phyloP scores from a whole-genome alignment of 1,139 yeast species.

The Yamadazyma triangularis region DNA sequence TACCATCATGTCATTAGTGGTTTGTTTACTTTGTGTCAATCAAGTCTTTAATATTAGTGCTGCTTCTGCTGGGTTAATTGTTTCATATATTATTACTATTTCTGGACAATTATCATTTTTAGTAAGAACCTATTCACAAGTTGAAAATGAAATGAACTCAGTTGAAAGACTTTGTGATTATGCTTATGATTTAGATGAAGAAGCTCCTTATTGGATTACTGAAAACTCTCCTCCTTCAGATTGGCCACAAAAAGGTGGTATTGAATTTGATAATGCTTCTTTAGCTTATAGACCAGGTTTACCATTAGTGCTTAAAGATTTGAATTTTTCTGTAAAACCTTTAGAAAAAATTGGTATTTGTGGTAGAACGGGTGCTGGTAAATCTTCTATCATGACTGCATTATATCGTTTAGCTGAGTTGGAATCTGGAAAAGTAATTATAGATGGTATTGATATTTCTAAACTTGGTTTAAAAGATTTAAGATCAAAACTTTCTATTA shows the following conservation, averaged over 20 bases:
- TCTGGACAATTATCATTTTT: conserved; percentile 49
- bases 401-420: conserved; percentile 61
- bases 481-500: conserved; percentile 75
- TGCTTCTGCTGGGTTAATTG: conserved; percentile 67
- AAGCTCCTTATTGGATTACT: conserved; percentile 43
- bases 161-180: conserved; percentile 76
- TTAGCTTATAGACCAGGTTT: conserved; percentile 74
- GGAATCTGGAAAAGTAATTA: conserved; percentile 43
- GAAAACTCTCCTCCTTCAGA: conserved; percentile 52
- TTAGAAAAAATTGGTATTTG: conserved; percentile 72
- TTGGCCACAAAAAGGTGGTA: conserved; percentile 46
- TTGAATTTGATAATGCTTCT: conserved; percentile 53
- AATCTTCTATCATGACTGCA: conserved; percentile 67
- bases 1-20: conserved; percentile 42
- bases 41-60: conserved; percentile 62
- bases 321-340: conserved; percentile 44
- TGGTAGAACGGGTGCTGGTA: conserved; percentile 84
- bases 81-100: conserved; percentile 57
- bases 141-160: conserved; percentile 82
- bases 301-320: conserved; percentile 66
- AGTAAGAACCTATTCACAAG: conserved; percentile 59
- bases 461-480: conserved; percentile 71
- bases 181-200: conserved; percentile 46
- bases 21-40: conserved; percentile 61
- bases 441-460: conserved; percentile 58